phyloP scores from a whole-genome alignment of 495 filamentous ascomycete species.

The Aspergillus leporis region DNA sequence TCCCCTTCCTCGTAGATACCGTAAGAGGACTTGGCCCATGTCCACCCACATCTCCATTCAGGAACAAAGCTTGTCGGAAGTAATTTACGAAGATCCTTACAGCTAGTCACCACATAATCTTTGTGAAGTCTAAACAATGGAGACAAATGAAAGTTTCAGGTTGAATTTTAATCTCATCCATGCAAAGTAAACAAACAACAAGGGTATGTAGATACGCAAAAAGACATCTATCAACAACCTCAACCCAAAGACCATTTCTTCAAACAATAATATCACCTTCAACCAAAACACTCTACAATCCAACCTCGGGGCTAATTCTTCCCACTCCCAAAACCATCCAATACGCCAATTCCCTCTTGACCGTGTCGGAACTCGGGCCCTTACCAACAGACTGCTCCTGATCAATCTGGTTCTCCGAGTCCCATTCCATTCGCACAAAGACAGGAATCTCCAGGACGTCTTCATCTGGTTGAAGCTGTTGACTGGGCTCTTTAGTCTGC shows the following conservation, averaged over 20 bases:
- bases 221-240: not conserved
- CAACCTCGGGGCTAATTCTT: slow-evolving; percentile 51
- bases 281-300: slow-evolving; percentile 8
- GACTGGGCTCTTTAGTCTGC: slow-evolving; percentile 15
- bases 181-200: not conserved
- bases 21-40: no score
- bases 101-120: no score
- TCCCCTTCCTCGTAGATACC: not conserved
- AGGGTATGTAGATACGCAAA: not conserved
- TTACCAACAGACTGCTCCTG: slow-evolving; percentile 54
- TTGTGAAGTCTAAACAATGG: no score
- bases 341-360: slow-evolving; percentile 83
- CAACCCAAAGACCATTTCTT: no score
- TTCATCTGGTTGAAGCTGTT: slow-evolving; percentile 64
- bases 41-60: no score
- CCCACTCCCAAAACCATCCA: slow-evolving; percentile 93
- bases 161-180: not conserved
- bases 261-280: no score
- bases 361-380: slow-evolving; percentile 48
- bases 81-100: no score
- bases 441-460: slow-evolving; percentile 94
- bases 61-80: no score
- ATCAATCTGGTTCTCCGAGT: slow-evolving; percentile 72
- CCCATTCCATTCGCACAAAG: slow-evolving; percentile 90
- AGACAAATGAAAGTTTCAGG: no score